Evolutionary conservation across 2,329 filamentous ascomycete species (phyloP).

Genomic region (Cercospora zeae-maydis): DNA sequence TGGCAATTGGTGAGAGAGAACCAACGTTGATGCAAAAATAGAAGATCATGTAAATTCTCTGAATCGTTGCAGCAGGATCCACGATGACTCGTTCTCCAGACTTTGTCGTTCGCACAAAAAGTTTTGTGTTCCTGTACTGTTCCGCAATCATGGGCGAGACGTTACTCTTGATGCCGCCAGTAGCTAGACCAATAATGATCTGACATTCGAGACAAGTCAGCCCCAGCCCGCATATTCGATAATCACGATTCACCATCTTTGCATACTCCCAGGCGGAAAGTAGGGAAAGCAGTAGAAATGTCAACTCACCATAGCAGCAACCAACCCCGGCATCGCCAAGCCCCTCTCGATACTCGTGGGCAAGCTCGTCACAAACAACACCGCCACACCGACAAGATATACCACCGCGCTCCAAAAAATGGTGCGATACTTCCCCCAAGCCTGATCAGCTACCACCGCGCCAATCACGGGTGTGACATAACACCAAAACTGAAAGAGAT

Average conservation of each 20-base stretch:
- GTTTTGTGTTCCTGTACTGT: slow-evolving; percentile 39
- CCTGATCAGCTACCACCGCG: slow-evolving; percentile 35
- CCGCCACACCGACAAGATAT: slow-evolving; percentile 61
- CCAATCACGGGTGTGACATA: slow-evolving; percentile 26
- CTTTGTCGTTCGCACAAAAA: slow-evolving; percentile 39
- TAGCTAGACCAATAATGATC: slow-evolving; percentile 66
- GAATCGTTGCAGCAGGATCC: slow-evolving; percentile 45
- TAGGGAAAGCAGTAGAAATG: background rate
- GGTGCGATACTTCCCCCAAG: slow-evolving; percentile 65
- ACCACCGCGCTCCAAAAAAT: slow-evolving; percentile 62
- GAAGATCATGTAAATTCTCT: slow-evolving; percentile 26
- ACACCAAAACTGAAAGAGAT: slow-evolving; percentile 44
- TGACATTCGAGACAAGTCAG: background rate
- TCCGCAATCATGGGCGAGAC: slow-evolving; percentile 53
- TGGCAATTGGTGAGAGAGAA: slow-evolving; percentile 50
- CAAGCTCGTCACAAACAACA: slow-evolving; percentile 62
- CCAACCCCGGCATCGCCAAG: slow-evolving; percentile 59
- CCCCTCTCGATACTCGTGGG: slow-evolving; percentile 59
- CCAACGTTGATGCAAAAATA: slow-evolving; percentile 64
- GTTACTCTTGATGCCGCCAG: slow-evolving; percentile 77
- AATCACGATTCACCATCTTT: background rate
- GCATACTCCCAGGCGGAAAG: no score
- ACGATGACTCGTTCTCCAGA: slow-evolving; percentile 46
- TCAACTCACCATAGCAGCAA: slow-evolving; percentile 50
- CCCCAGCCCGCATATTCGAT: background rate